These are phyloP conservation scores for Beauveria sp. DNA, from an alignment of 2,329 filamentous ascomycete genomes.

Conservation along the genomic window DNA sequence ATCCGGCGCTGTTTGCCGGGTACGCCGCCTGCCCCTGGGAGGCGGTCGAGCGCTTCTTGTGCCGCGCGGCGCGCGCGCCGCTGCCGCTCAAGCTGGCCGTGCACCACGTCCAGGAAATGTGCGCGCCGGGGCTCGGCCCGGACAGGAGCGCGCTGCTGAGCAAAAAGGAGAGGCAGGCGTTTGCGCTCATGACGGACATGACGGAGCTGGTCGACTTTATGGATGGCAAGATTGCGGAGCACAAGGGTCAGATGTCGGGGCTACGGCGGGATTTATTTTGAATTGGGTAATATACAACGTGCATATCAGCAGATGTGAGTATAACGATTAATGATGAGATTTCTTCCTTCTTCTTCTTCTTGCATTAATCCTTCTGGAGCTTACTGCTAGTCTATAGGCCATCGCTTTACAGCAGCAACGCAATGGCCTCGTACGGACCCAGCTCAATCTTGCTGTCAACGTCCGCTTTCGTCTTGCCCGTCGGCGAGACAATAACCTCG, in stretches of 20 bases:
- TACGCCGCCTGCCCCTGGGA: slow-evolving; percentile 51
- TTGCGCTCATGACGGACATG: slow-evolving; percentile 45
- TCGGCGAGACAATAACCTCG: slow-evolving; percentile 28
- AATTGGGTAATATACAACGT: slow-evolving; percentile 10
- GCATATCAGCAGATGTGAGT: background rate
- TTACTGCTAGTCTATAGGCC: too few species aligned
- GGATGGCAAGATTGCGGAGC: slow-evolving; percentile 39
- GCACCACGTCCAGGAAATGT: slow-evolving; percentile 64
- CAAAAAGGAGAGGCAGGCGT: slow-evolving; percentile 45
- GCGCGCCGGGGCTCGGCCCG: slow-evolving; percentile 45
- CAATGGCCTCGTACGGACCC: slow-evolving; percentile 30
- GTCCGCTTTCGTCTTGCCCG: slow-evolving; percentile 22
- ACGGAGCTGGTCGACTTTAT: slow-evolving; percentile 54
- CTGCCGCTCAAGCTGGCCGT: slow-evolving; percentile 56
- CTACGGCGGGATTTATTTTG: slow-evolving; percentile 17
- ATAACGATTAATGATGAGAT: background rate
- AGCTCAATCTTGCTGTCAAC: slow-evolving; percentile 23
- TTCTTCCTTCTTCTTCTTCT: too few species aligned
- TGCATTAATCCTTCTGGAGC: too few species aligned
- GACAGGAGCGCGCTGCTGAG: slow-evolving; percentile 45
- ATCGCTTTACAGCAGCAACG: slow-evolving; percentile 21
- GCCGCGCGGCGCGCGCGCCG: slow-evolving; percentile 46
- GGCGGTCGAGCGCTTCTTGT: slow-evolving; percentile 56
- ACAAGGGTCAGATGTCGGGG: slow-evolving; percentile 24
- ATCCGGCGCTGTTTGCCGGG: slow-evolving; percentile 58